Conservation (phyloP, 2,329 filamentous ascomycete species). For the Coniochaeta sp. region DNA sequence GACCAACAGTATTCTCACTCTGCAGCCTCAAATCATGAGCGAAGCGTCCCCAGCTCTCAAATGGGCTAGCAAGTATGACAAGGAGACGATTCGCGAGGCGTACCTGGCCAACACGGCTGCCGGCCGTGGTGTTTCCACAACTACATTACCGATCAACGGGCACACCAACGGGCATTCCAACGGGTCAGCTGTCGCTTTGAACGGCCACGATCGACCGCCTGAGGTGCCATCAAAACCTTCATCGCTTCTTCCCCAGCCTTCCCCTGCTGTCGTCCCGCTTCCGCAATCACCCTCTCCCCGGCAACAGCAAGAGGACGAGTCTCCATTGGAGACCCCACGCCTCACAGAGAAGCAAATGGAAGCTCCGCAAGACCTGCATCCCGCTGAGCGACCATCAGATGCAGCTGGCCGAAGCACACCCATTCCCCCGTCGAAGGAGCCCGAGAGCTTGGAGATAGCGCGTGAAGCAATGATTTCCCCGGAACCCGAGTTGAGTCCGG, state of each 20-base stretch:
- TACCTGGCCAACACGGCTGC: conserved; percentile 70
- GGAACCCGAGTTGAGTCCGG: conserved; percentile 32
- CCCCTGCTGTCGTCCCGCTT: conserved; percentile 18
- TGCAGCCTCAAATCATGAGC: conserved; percentile 75
- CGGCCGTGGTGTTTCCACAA: conserved; percentile 53
- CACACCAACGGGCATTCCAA: conserved; percentile 28
- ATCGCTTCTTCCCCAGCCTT: conserved; percentile 17
- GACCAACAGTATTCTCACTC: conserved; percentile 82
- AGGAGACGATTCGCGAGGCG: conserved; percentile 74
- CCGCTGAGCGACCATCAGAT: conserved; percentile 21
- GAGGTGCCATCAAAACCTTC: conserved; percentile 34
- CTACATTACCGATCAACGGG: conserved; percentile 27
- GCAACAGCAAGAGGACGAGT: not conserved
- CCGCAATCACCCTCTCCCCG: conserved; percentile 19
- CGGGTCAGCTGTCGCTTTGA: conserved; percentile 22
- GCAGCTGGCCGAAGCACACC: conserved; percentile 27
- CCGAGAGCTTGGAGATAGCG: conserved; percentile 23
- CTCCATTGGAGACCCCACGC: conserved; percentile 8
- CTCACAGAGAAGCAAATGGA: conserved; percentile 30
- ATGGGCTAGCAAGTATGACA: conserved; percentile 94
- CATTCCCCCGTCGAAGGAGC: conserved; percentile 28
- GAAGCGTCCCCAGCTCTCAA: conserved; percentile 93
- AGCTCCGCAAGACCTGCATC: conserved; percentile 24
- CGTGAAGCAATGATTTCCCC: conserved; percentile 31
- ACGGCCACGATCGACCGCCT: conserved; percentile 24